phyloP scores from a whole-genome alignment of 768 basidiomycete species.

The Cystobasidium tubakii region DNA sequence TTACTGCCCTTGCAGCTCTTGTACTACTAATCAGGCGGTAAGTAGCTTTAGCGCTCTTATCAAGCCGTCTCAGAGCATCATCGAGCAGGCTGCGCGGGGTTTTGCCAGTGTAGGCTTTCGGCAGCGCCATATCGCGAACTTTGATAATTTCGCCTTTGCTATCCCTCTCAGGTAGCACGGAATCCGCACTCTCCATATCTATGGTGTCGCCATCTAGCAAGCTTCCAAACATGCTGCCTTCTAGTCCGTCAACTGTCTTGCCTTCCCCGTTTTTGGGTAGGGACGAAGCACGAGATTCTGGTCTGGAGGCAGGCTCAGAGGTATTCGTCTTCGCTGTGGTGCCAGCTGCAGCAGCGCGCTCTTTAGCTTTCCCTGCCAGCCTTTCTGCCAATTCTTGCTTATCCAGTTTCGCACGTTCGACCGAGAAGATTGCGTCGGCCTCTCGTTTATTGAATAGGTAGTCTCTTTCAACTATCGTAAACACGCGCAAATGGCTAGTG shows the following conservation, averaged over 20 bases:
- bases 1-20: constrained; percentile 65
- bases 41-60: constrained; percentile 68
- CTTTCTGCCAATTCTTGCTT: constrained; percentile 24
- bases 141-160: constrained; percentile 45
- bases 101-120: constrained; percentile 75
- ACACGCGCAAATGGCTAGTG: too few species aligned
- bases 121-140: constrained; percentile 65
- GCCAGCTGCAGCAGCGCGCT: neutral
- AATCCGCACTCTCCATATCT: constrained; percentile 50
- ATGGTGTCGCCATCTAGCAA: constrained; percentile 58
- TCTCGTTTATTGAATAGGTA: constrained; percentile 49
- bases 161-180: constrained; percentile 54
- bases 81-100: constrained; percentile 69
- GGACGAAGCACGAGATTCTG: neutral
- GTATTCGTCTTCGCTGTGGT: neutral
- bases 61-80: constrained; percentile 58
- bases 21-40: constrained; percentile 62
- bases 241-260: constrained; percentile 38
- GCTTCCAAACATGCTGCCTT: constrained; percentile 62
- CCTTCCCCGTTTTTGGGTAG: constrained; percentile 8
- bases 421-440: constrained; percentile 47
- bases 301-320: neutral
- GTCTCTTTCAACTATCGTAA: constrained; percentile 45
- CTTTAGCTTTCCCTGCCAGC: constrained; percentile 25
- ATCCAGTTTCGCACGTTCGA: constrained; percentile 43